Conservation (phyloP, 148 eudicot genomes). For the Rhododendron williamsianum region DNA sequence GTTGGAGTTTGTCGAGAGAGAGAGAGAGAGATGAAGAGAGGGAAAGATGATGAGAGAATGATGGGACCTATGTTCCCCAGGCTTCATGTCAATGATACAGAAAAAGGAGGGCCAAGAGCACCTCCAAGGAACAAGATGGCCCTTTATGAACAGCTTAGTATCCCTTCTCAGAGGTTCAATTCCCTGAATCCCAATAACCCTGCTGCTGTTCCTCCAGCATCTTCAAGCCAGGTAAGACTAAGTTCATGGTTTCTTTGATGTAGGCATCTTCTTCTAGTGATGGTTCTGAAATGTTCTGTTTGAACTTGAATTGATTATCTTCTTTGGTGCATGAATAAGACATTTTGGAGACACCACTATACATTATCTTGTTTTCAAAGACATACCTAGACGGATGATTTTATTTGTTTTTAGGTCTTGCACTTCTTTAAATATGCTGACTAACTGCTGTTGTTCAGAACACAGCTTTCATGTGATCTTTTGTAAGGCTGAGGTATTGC, state of each 20-base stretch:
- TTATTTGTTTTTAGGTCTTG: background rate
- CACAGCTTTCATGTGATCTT: background rate
- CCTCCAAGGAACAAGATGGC: conserved; percentile 99
- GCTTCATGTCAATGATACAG: conserved; percentile 85
- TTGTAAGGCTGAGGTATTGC: background rate
- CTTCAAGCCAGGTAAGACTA: conserved; percentile 43
- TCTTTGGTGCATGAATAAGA: background rate
- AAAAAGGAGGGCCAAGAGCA: conserved; percentile 92
- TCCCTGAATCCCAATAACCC: conserved; percentile 21
- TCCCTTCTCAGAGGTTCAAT: conserved; percentile 67
- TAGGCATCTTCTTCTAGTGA: background rate
- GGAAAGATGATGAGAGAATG: conserved; percentile 59
- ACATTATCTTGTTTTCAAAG: no score
- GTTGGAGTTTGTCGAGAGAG: conserved; percentile 15
- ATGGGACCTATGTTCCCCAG: conserved; percentile 88
- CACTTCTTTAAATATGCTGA: background rate
- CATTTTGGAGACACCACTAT: no score
- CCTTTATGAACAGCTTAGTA: conserved; percentile 81
- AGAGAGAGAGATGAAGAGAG: conserved; percentile 29
- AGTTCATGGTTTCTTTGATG: background rate
- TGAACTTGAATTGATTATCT: background rate
- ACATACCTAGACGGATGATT: background rate
- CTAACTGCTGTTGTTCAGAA: background rate
- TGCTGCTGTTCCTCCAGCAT: conserved; percentile 31
- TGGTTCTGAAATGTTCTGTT: background rate